These are phyloP conservation scores for Penicillium sp. DNA, from an alignment of 2,329 filamentous ascomycete genomes.

Conservation along the genomic window DNA sequence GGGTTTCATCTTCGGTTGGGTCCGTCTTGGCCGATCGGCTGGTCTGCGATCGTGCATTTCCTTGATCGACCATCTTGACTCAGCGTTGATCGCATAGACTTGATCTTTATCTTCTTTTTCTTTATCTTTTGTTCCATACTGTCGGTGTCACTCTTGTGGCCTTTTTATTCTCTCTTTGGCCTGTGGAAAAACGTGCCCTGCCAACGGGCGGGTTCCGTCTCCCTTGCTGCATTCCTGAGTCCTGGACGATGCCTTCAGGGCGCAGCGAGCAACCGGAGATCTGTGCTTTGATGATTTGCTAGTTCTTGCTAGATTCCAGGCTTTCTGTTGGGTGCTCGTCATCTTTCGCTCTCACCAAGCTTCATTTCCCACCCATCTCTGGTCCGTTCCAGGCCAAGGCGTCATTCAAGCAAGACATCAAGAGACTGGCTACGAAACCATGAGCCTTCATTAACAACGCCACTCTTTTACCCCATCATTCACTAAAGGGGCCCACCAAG, in stretches of 20 bases:
- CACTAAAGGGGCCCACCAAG: too few relatives aligned
- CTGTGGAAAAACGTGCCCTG: constrained; percentile 4
- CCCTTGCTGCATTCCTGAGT: constrained; percentile 19
- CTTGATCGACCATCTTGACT: constrained; percentile 4
- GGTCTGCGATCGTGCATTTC: constrained; percentile 6
- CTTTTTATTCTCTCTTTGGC: constrained; percentile 1
- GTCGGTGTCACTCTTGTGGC: neutral
- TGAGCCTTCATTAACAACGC: too few relatives aligned
- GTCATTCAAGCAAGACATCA: too few relatives aligned
- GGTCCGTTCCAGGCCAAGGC: too few relatives aligned
- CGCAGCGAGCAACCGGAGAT: constrained; percentile 9
- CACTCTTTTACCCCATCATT: too few relatives aligned
- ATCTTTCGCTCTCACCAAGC: too few relatives aligned
- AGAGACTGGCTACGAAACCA: too few relatives aligned
- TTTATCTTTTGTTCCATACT: neutral
- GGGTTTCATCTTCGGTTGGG: neutral
- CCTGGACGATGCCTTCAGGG: constrained; percentile 17
- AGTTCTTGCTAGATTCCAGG: constrained; percentile 6
- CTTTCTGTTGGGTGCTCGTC: constrained; percentile 5
- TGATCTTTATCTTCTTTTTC: neutral
- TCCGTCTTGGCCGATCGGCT: constrained; percentile 6
- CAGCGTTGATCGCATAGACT: constrained; percentile 6
- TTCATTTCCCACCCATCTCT: too few relatives aligned
- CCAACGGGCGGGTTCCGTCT: too few relatives aligned
- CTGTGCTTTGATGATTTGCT: constrained; percentile 6